Base-by-base conservation (phyloP, 352 stramenopile species). In the Globisporangium lucens region DNA sequence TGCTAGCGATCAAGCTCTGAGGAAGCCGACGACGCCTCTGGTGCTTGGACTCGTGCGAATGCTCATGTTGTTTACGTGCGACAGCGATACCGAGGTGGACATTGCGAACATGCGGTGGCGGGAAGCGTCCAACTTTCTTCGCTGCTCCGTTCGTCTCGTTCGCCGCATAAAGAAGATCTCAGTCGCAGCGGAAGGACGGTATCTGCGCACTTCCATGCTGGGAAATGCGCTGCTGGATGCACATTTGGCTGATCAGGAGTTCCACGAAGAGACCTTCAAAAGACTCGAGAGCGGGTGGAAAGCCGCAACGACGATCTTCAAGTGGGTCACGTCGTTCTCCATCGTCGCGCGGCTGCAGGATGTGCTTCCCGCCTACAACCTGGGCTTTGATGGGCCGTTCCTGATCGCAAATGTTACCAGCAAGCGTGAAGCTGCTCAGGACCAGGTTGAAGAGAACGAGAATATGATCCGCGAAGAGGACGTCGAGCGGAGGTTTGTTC, bases 41-140 rank as follows among this genome's bases (percentile, higher is more conserved):
- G 82, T 93, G 2, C 75, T 95, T 4, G 85, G 85, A 0, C 73
- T 95, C 30, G 78, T 94, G 5, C 83, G 87, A 20, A 52, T 95
- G 17, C 60, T 95, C 8, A 89, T 90, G 73, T 60, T 93, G 17
- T 83, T 89, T 41, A 89, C 81, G 13, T 81, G 75, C 36, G 76
- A 93, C 59, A 53, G 59, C 3, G 81, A 91, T 63, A 61, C 74
- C 1, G 81, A 85, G 29, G 75, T 82, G 60, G 69, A 85, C n/a
- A 68, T 95, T 2, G 58, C 76, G n/a, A 76, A 72, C 8, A 70
- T 80, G 1, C 78, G 87, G 0, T 95, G 87, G 87, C 74, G 74
- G n/a, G 78, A 93, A 67, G 81, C 76, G 3, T 75, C 81, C 3
- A 66, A 70, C 1, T 94, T 89, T 55, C 66, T 95, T 4, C 64